Percentiles rank a stretch among this genome's conserved stretches.
phyloP scores from a whole-genome alignment of 345 rosid species.

The Combretum micranthum region DNA sequence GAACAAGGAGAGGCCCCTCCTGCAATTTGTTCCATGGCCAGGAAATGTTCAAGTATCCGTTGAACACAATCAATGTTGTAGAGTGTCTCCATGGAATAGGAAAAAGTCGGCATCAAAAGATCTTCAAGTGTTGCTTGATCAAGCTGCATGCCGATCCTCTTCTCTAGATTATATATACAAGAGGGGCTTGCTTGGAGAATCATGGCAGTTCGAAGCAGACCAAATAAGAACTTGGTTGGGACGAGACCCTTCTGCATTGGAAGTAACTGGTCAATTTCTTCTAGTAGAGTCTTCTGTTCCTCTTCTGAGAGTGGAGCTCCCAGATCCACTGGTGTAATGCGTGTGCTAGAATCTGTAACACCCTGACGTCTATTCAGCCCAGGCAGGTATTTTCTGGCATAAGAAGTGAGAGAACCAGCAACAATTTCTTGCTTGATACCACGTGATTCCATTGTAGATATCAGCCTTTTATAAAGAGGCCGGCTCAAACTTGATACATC shows the following conservation, averaged over 20 bases:
- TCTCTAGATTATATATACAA: constrained; percentile 66
- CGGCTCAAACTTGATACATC: constrained; percentile 75
- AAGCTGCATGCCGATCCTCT: constrained; percentile 90
- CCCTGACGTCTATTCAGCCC: constrained; percentile 76
- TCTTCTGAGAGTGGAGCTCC: constrained; percentile 68
- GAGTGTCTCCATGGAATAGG: constrained; percentile 81
- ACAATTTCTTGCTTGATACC: constrained; percentile 73
- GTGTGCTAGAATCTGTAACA: constrained; percentile 54
- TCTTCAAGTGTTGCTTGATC: constrained; percentile 91
- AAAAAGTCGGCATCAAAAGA: constrained; percentile 89
- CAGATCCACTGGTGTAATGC: constrained; percentile 42
- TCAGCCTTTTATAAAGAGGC: constrained; percentile 67
- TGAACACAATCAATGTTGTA: constrained; percentile 90
- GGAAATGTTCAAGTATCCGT: constrained; percentile 78
- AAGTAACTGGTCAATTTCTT: constrained; percentile 64
- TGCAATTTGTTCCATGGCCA: constrained; percentile 68
- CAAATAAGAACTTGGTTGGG: constrained; percentile 72
- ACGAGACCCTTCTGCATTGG: constrained; percentile 77
- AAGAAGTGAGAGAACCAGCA: constrained; percentile 63
- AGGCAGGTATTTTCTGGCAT: constrained; percentile 74
- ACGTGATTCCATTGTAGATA: constrained; percentile 63
- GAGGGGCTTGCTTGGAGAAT: constrained; percentile 61
- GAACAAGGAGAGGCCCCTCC: constrained; percentile 80
- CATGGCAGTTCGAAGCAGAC: constrained; percentile 75
- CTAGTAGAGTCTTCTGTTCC: constrained; percentile 72